Percentiles rank a stretch among this genome's conserved stretches.
These are phyloP conservation scores for Neonectria magnoliae DNA, from an alignment of 2,329 filamentous ascomycete species.

Conservation along the genomic window DNA sequence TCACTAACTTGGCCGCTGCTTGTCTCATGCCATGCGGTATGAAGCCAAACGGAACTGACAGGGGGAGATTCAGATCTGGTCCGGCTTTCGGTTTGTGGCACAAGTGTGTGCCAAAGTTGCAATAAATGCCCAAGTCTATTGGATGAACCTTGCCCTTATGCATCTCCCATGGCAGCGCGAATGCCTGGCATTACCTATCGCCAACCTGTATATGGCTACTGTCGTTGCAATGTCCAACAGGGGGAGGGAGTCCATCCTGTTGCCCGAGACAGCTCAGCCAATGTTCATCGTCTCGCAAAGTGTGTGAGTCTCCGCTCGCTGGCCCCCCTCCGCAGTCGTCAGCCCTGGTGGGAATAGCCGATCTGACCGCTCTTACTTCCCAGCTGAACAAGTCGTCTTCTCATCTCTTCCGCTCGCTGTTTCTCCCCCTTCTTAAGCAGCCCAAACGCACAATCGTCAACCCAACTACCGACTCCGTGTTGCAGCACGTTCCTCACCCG, in stretches of 20 bases:
- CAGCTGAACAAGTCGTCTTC: slow-evolving; percentile 68
- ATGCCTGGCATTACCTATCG: slow-evolving; percentile 14
- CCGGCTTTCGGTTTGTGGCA: slow-evolving; percentile 17
- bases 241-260: slow-evolving; percentile 4
- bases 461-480: slow-evolving; percentile 77
- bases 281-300: not conserved
- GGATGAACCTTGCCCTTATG: not conserved
- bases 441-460: slow-evolving; percentile 66
- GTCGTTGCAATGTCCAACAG: not conserved
- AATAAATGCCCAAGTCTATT: not conserved
- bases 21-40: slow-evolving; percentile 3
- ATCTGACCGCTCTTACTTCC: slow-evolving; percentile 69
- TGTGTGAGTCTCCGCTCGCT: slow-evolving; percentile 20
- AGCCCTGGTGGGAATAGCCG: slow-evolving; percentile 70
- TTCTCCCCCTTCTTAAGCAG: slow-evolving; percentile 55
- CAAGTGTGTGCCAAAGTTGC: not conserved
- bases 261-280: slow-evolving; percentile 7
- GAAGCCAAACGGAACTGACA: not conserved
- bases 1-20: slow-evolving; percentile 24
- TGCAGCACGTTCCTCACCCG: slow-evolving; percentile 79
- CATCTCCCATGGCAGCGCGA: not conserved
- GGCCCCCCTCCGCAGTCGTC: slow-evolving; percentile 12
- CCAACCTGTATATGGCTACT: slow-evolving; percentile 19
- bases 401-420: slow-evolving; percentile 70
- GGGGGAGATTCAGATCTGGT: slow-evolving; percentile 8